Conservation (phyloP, 163 green algal genomes). For the Coccomyxa subellipsoidea region DNA sequence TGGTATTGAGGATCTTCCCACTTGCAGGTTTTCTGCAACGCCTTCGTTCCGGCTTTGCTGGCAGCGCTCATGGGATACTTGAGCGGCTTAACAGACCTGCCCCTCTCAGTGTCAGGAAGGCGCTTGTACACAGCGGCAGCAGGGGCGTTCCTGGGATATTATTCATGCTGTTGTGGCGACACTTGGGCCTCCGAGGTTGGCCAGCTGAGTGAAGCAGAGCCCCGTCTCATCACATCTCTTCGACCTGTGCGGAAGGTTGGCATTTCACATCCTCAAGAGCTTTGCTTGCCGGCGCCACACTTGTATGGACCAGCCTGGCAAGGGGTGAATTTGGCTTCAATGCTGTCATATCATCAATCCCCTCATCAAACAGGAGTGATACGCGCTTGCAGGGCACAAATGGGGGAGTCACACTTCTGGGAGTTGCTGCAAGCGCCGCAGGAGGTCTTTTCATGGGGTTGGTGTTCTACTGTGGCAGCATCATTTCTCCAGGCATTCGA, state of each 20-base stretch:
- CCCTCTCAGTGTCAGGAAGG: neutral
- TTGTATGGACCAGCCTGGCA: too few relatives aligned
- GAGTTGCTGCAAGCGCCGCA: conserved; percentile 63
- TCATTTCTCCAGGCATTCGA: conserved; percentile 49
- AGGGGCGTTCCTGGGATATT: conserved; percentile 74
- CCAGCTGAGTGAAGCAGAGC: conserved; percentile 69
- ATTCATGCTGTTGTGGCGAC: conserved; percentile 91
- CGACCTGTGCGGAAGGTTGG: conserved; percentile 73
- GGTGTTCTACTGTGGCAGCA: conserved; percentile 63
- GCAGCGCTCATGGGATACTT: conserved; percentile 48
- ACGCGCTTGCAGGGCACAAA: conserved; percentile 52
- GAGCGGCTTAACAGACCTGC: conserved; percentile 39
- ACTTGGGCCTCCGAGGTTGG: conserved; percentile 91
- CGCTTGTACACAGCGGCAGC: conserved; percentile 9
- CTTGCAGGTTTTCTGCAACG: conserved; percentile 76
- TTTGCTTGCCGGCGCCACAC: too few relatives aligned
- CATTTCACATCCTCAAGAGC: neutral
- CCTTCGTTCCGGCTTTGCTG: conserved; percentile 59
- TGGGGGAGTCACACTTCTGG: conserved; percentile 75
- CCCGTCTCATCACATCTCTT: conserved; percentile 82
- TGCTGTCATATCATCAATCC: too few relatives aligned
- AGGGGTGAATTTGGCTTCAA: too few relatives aligned
- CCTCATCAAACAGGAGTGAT: too few relatives aligned
- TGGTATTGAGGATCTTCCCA: too few relatives aligned
- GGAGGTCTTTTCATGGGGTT: conserved; percentile 82